Percentiles rank a stretch among this genome's conserved stretches.
phyloP scores from a whole-genome alignment of 2,329 filamentous ascomycete species.

The Trichoderma breve region DNA sequence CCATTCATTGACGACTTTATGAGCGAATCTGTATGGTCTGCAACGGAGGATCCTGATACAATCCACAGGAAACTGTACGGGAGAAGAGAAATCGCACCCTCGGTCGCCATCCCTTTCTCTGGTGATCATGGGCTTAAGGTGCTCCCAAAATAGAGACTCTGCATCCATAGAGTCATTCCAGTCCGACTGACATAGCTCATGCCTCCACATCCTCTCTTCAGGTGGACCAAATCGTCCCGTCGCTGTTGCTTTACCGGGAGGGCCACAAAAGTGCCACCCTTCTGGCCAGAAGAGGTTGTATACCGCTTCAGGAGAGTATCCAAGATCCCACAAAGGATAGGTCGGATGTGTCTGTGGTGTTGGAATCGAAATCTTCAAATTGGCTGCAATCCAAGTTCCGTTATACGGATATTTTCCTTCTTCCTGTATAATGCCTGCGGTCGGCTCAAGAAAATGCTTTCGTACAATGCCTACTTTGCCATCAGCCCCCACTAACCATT shows the following conservation, averaged over 20 bases:
- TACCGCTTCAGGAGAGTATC: background rate
- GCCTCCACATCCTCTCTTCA: background rate
- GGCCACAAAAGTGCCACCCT: background rate
- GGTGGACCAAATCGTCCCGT: background rate
- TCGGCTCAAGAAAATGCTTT: background rate
- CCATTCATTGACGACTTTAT: background rate
- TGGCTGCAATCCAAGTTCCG: background rate
- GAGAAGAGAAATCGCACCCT: background rate
- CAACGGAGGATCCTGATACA: background rate
- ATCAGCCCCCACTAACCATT: background rate
- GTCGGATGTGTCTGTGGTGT: background rate
- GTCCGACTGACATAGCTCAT: background rate
- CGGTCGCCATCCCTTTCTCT: background rate
- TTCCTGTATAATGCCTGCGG: background rate
- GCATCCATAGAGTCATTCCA: background rate
- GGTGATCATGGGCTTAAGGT: background rate
- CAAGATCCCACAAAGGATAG: background rate
- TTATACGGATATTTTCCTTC: background rate
- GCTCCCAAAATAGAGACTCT: background rate
- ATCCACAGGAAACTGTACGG: background rate
- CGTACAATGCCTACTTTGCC: background rate
- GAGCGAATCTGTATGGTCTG: background rate
- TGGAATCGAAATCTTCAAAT: background rate
- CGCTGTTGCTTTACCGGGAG: background rate
- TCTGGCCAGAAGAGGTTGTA: background rate